Conservation (phyloP, 148 eudicot genomes). For the Cornus controversa region DNA sequence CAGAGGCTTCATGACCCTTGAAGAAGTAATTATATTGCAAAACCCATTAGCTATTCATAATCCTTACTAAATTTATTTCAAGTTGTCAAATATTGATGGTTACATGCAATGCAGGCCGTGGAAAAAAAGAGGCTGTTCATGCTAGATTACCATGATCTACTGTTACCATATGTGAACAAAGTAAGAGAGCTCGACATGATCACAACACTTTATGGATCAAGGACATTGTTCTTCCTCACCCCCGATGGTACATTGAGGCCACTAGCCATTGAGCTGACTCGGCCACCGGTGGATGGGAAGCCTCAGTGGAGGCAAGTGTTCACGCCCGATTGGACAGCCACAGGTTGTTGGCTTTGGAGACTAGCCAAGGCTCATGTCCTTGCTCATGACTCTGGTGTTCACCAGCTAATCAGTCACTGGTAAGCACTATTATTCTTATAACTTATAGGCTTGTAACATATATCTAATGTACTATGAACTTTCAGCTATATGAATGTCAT, state of each 20-base stretch:
- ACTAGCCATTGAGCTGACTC: conserved; percentile 65
- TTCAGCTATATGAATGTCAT: no score
- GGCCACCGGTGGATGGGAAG: conserved; percentile 59
- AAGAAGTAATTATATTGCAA: conserved; percentile 36
- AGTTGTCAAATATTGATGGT: background rate
- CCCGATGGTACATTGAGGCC: conserved; percentile 48
- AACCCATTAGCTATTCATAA: no score
- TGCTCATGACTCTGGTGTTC: conserved; percentile 82
- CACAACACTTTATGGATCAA: conserved; percentile 67
- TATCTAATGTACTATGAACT: no score
- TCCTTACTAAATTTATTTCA: no score
- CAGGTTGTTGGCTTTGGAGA: conserved; percentile 81
- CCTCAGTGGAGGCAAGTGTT: conserved; percentile 68
- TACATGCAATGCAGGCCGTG: conserved; percentile 54
- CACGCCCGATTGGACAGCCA: conserved; percentile 48
- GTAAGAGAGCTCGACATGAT: conserved; percentile 56
- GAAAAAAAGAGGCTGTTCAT: conserved; percentile 63
- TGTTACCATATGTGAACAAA: conserved; percentile 66
- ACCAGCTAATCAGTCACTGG: conserved; percentile 87
- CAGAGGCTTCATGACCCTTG: conserved; percentile 42
- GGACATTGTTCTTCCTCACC: conserved; percentile 62
- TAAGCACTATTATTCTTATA: conserved; percentile 12
- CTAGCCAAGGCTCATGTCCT: conserved; percentile 83
- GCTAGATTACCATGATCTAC: conserved; percentile 80
- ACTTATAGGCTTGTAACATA: no score